Evolutionary conservation across 352 stramenopile species (phyloP), one percentile per base, ranked within the genome.

Genomic region (Globisporangium cylindrosporum): DNA sequence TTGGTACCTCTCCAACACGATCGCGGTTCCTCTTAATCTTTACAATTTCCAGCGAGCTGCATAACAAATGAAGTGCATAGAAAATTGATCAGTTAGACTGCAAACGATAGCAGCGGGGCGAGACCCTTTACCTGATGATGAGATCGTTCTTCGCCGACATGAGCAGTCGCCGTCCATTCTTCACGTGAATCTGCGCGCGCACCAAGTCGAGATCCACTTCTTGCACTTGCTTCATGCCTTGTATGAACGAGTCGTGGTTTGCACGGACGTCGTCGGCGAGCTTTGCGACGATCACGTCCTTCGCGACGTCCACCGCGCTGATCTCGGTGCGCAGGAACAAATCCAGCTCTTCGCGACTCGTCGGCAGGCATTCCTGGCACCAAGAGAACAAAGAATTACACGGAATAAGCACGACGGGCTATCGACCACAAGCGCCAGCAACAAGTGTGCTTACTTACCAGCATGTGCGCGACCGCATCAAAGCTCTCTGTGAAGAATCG

Each of bases 191-290:
- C 64, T 94, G 85, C 24, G 89, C 88, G 46, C 85, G 80, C 56
- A 93, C 79, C 34, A 96, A 74, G 66, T 96, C 87, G 22, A 96
- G 68, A 70, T 96, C 89, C 25, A 96, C 89, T 38, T 96, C 88
- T 53, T 96, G 86, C 53, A 96, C 89, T 29, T 92, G 84, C 48
- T 90, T 94, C 84, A 96, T 93, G 20, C 89, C 89, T 69, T 94
- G 77, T 63, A 95, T 93, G 27, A 96, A 82, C 36, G 86, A 74
- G 53, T 78, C 82, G 65, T 94, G 84, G 55, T 96, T 95, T 8
- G 76, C 76, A 3, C 86, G 89, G 55, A 96, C 86, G 18, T 95
- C 85, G 43, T 94, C 84, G n/a, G 90, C 86, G n/a, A 96, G 67
- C 24, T 88, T 87, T 0, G 78, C 66, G 38, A 91, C 62, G 64